Evolutionary conservation across 257 asterid genomes (phyloP).

Genomic region (Solanum megistacrolobum): DNA sequence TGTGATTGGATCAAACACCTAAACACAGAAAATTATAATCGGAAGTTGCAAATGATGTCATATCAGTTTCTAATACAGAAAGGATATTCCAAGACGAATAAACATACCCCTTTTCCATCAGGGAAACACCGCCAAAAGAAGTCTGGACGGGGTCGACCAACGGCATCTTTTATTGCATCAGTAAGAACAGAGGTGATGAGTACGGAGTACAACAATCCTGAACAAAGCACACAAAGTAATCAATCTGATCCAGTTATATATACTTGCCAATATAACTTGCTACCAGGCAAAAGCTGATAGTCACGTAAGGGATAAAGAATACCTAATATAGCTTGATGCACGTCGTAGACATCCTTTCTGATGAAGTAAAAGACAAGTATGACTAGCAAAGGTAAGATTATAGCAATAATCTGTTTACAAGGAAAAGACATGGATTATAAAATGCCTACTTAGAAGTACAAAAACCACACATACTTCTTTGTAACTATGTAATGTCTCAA

Average conservation of each 20-base stretch:
- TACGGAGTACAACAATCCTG: conserved; percentile 83
- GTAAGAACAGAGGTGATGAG: conserved; percentile 73
- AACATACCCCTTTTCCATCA: conserved; percentile 73
- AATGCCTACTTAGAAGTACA: neutral
- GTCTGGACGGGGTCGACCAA: conserved; percentile 98
- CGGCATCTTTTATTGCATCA: conserved; percentile 95
- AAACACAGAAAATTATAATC: conserved; percentile 15
- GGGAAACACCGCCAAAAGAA: conserved; percentile 99
- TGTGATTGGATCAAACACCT: conserved; percentile 69
- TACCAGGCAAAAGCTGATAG: neutral
- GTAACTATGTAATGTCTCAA: neutral
- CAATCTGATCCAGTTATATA: neutral
- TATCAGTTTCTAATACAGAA: neutral
- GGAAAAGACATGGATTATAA: conserved; percentile 3
- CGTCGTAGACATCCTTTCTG: conserved; percentile 65
- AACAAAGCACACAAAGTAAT: neutral
- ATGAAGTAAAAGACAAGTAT: conserved; percentile 59
- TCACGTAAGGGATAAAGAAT: conserved; percentile 14
- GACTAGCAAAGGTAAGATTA: conserved; percentile 50
- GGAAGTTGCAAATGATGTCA: conserved; percentile 1
- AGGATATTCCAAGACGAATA: neutral
- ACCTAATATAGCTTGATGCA: conserved; percentile 87
- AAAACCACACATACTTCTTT: neutral
- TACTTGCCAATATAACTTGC: neutral
- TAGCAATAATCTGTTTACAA: conserved; percentile 55